Evolutionary conservation across 1,284 basidiomycete species (phyloP), one percentile per base, ranked within the genome.

Genomic region (Spongiforma sp.): DNA sequence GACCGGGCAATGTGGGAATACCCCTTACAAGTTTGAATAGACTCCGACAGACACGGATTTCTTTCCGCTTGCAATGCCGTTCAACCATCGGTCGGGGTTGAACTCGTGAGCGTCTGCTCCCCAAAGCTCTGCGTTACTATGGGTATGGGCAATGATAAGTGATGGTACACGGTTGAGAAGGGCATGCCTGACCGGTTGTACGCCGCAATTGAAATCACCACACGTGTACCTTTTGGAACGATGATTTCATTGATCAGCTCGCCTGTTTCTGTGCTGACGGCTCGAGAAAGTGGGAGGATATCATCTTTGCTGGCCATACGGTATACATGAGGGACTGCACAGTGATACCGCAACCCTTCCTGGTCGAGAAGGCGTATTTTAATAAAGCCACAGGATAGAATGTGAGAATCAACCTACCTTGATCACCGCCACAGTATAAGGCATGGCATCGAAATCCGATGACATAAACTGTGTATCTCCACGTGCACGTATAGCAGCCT

Each of bases 11-110:
- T 60, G 37, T 59, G 54, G 19, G 52, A 9, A 5, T 1, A 58
- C n/a, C 28, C 30, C 84, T 69, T 66, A 87, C 86, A 87, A 70
- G 71, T 86, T 86, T 11, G 79, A 80, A 65, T 84, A 83, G 15
- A 84, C 78, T 1, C 86, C 84, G 7, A 86, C 71, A 1, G 80
- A 75, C 26, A 77, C 69, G 9, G 68, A 43, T 50, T 76, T 80
- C 68, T 80, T 82, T n/a, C 75, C 74, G 24, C 37, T 63, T 1
- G 71, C 68, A 11, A 70, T 69, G 34, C 75, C 72, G 8, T 77
- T 65, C 56, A 84, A 70, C 80, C 86, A 87, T 21, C 85, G 82
- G 26, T 83, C 78, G 10, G 86, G 85, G 62, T 85, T 81, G 73
- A 81, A 88, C 24, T 70, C 67, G 59, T 85, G 73, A 4, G 86